These are phyloP conservation scores for Henningerozyma blattae DNA, from an alignment of 805 yeast species.

Conservation along the genomic window DNA sequence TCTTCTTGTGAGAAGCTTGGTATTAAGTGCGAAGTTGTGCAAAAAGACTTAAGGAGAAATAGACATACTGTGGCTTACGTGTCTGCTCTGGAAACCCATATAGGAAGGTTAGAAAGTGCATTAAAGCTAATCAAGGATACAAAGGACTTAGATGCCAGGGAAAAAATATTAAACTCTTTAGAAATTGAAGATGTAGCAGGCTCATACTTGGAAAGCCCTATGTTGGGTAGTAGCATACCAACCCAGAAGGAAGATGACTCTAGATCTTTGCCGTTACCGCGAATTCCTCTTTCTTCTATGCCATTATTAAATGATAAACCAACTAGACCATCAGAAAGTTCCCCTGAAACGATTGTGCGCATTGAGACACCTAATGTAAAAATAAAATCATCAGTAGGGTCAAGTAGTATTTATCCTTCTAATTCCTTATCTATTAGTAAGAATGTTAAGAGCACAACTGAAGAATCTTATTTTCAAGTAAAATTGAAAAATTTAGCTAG, in stretches of 20 bases:
- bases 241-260: too few relatives aligned
- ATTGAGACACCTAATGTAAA: neutral
- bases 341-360: too few relatives aligned
- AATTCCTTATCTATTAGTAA: constrained; percentile 16
- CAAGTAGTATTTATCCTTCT: constrained; percentile 18
- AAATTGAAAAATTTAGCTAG: constrained; percentile 12
- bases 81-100: constrained; percentile 25
- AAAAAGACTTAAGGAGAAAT: constrained; percentile 33
- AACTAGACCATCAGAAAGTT: too few relatives aligned
- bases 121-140: constrained; percentile 5
- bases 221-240: too few relatives aligned
- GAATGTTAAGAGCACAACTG: constrained; percentile 2
- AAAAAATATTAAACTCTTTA: constrained; percentile 2
- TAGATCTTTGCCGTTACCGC: too few relatives aligned
- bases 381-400: constrained; percentile 5
- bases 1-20: constrained; percentile 30
- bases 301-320: too few relatives aligned
- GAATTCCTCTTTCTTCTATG: too few relatives aligned
- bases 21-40: constrained; percentile 31
- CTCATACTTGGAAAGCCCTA: too few relatives aligned
- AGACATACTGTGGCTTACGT: constrained; percentile 36
- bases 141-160: constrained; percentile 4
- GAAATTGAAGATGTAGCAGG: constrained; percentile 3
- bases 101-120: constrained; percentile 11
- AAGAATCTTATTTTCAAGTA: constrained; percentile 6